Evolutionary conservation across 495 filamentous ascomycete genomes (phyloP).

Genomic region (Diplogelasinospora grovesii): DNA sequence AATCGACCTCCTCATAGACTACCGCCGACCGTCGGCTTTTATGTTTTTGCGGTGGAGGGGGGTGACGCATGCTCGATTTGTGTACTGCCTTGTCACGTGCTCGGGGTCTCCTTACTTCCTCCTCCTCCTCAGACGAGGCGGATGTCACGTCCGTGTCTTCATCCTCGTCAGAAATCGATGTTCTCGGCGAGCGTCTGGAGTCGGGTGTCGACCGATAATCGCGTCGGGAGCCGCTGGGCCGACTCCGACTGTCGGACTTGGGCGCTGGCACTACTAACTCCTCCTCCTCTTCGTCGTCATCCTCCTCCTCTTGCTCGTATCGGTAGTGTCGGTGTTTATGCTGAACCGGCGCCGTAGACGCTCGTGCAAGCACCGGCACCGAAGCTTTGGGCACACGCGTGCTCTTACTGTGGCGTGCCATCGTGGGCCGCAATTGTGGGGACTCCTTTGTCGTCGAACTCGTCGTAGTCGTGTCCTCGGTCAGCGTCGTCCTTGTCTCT

Average conservation of each 20-base stretch:
- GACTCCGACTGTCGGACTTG: slow-evolving; percentile 26
- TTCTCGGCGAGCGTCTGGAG: slow-evolving; percentile 31
- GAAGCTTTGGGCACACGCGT: slow-evolving; percentile 25
- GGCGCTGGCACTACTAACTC: slow-evolving; percentile 8
- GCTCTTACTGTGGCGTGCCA: slow-evolving; percentile 11
- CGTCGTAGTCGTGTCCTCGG: slow-evolving; percentile 5
- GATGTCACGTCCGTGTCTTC: slow-evolving; percentile 31
- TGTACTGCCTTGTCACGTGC: no score
- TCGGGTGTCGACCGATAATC: slow-evolving; percentile 35
- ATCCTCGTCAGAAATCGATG: slow-evolving; percentile 34
- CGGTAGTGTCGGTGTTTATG: slow-evolving; percentile 21
- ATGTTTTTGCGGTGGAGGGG: slow-evolving; percentile 23
- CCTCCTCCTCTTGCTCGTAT: slow-evolving; percentile 18
- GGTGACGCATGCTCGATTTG: no score
- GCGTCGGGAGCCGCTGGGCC: slow-evolving; percentile 25
- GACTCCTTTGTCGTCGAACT: slow-evolving; percentile 7
- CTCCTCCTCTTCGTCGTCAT: slow-evolving; percentile 20
- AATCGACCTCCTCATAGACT: slow-evolving; percentile 16
- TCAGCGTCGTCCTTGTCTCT: slow-evolving; percentile 14
- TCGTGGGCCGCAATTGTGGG: slow-evolving; percentile 2
- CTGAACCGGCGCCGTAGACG: slow-evolving; percentile 15
- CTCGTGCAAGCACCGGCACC: slow-evolving; percentile 13
- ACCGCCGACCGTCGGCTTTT: slow-evolving; percentile 17
- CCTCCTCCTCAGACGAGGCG: slow-evolving; percentile 26
- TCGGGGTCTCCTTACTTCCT: slow-evolving; percentile 19